Conservation (phyloP, 805 yeast species). For the Candida caryicola region DNA sequence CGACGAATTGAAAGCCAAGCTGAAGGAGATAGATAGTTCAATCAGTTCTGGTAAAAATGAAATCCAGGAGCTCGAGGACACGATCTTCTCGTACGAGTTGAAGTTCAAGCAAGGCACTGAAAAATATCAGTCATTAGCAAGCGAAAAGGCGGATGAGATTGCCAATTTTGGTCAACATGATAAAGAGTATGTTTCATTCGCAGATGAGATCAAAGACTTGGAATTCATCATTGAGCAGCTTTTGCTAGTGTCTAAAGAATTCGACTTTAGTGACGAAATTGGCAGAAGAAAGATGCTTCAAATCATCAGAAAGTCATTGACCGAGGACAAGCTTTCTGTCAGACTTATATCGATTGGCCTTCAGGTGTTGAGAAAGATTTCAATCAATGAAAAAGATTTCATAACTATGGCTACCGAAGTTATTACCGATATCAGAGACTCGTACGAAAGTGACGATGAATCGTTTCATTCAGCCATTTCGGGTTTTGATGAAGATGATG, state of each 20-base stretch:
- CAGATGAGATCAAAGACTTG: conserved; percentile 52
- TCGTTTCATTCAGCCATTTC: conserved; percentile 26
- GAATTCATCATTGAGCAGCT: conserved; percentile 78
- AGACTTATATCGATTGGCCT: conserved; percentile 53
- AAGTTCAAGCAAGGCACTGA: conserved; percentile 11
- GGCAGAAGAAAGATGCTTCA: conserved; percentile 77
- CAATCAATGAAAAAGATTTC: conserved; percentile 81
- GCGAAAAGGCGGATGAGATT: conserved; percentile 7
- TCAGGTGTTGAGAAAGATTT: conserved; percentile 63
- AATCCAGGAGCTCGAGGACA: conserved; percentile 7
- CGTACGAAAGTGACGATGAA: conserved; percentile 42
- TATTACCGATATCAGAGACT: conserved; percentile 79
- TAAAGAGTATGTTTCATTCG: conserved; percentile 24
- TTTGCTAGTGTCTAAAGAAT: conserved; percentile 59
- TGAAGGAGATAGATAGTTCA: conserved; percentile 9
- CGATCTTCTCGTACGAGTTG: conserved; percentile 6
- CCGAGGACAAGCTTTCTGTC: conserved; percentile 56
- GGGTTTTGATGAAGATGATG: conserved; percentile 15
- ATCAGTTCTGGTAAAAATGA: conserved; percentile 7
- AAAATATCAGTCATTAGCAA: conserved; percentile 9
- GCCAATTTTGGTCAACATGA: conserved; percentile 14
- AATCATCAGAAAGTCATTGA: conserved; percentile 47
- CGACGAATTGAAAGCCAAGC: conserved; percentile 11
- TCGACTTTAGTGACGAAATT: conserved; percentile 86
- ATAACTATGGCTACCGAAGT: conserved; percentile 82